Conservation (phyloP, 768 basidiomycete genomes). For the Infundibulicybe gibba region DNA sequence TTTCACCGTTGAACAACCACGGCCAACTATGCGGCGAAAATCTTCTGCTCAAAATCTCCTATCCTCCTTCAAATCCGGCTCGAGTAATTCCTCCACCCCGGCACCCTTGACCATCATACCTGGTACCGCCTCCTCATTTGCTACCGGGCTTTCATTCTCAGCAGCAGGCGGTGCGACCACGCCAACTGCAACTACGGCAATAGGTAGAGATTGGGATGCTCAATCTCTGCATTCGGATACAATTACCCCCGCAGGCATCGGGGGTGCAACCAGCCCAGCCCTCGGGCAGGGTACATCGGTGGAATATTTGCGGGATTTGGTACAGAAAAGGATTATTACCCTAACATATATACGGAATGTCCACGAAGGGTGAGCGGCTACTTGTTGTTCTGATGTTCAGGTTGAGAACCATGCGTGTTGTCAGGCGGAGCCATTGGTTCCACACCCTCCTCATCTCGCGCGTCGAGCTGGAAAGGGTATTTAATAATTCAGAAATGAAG, state of each 20-base stretch:
- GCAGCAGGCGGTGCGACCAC: conserved; percentile 34
- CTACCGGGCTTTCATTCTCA: conserved; percentile 33
- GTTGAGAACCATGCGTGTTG: conserved; percentile 2
- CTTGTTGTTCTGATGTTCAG: not conserved
- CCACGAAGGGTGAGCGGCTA: conserved; percentile 71
- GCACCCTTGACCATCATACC: conserved; percentile 27
- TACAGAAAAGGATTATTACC: conserved; percentile 82
- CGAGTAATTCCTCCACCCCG: conserved; percentile 23
- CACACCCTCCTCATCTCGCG: conserved; percentile 81
- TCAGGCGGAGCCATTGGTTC: conserved; percentile 81
- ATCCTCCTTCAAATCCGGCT: conserved; percentile 60
- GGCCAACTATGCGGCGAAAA: conserved; percentile 77
- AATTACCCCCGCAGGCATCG: conserved; percentile 24
- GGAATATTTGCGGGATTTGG: conserved; percentile 74
- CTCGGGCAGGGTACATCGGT: conserved; percentile 65
- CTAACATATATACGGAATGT: conserved; percentile 83
- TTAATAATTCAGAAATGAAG: conserved; percentile 73
- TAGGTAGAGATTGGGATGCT: conserved; percentile 65
- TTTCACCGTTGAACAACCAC: conserved; percentile 29
- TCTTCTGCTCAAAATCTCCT: conserved; percentile 84
- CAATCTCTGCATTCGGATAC: conserved; percentile 60
- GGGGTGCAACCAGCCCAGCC: conserved; percentile 38
- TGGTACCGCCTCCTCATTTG: conserved; percentile 23
- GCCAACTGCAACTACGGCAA: conserved; percentile 35
- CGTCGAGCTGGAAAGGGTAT: conserved; percentile 69